These are phyloP conservation scores for Pilatotrama ljubarskyi DNA, from an alignment of 768 basidiomycete genomes.

Conservation along the genomic window DNA sequence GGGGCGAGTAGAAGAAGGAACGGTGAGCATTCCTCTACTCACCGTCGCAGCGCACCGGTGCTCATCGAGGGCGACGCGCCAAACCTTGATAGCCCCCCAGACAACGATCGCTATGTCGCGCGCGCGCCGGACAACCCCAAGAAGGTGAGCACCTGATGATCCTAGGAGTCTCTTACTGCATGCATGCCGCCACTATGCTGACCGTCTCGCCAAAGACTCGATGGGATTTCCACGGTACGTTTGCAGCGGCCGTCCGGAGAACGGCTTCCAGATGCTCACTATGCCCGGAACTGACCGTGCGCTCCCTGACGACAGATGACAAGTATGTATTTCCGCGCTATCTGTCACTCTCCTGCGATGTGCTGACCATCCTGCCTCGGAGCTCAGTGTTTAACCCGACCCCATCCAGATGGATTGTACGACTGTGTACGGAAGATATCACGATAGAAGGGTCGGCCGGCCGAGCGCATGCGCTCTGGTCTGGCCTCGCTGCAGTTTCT, in stretches of 20 bases:
- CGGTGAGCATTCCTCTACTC: conserved; percentile 43
- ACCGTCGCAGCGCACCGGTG: not conserved
- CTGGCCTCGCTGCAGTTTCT: too few relatives aligned
- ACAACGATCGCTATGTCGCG: conserved; percentile 81
- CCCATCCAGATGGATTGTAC: too few relatives aligned
- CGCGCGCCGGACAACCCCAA: conserved; percentile 83
- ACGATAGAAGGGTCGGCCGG: too few relatives aligned
- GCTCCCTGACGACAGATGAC: not conserved
- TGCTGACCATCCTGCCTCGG: not conserved
- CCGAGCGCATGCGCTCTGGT: too few relatives aligned
- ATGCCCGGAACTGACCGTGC: too few relatives aligned
- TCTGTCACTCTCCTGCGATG: not conserved
- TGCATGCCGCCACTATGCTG: not conserved
- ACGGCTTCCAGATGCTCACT: too few relatives aligned
- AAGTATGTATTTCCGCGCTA: not conserved
- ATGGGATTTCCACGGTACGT: conserved; percentile 78
- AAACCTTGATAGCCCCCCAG: conserved; percentile 56
- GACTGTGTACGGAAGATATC: too few relatives aligned
- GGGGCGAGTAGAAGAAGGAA: conserved; percentile 50
- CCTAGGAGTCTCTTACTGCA: conserved; percentile 13
- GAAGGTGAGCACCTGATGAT: conserved; percentile 52
- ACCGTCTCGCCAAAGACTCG: conserved; percentile 50
- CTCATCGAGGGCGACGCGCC: not conserved
- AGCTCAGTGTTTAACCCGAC: not conserved
- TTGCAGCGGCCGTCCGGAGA: not conserved